phyloP scores from a whole-genome alignment of 73 alveolate species.

The Durusdinium trenchii region DNA sequence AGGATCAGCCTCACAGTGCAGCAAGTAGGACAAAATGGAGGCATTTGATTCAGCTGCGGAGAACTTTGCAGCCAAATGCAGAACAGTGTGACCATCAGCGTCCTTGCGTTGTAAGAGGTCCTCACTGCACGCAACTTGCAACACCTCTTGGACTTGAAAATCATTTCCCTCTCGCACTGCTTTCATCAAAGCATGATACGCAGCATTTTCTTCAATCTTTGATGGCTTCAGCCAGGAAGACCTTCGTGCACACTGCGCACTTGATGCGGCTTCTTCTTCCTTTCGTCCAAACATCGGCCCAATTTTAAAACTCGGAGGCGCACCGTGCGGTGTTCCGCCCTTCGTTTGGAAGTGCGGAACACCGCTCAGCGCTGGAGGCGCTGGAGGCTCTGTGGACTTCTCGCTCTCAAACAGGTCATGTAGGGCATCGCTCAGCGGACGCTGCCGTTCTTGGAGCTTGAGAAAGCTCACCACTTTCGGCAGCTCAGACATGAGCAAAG shows the following conservation, averaged over 20 bases:
- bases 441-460: neutral
- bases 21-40: constrained; percentile 64
- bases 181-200: constrained; percentile 20
- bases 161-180: constrained; percentile 41
- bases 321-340: neutral
- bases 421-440: neutral
- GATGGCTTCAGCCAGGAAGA: neutral
- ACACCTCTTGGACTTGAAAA: constrained; percentile 70
- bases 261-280: neutral
- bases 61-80: constrained; percentile 32
- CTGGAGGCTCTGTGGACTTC: neutral
- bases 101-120: constrained; percentile 19
- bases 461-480: constrained; percentile 44
- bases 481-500: no score
- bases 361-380: neutral
- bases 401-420: neutral
- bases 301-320: neutral
- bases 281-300: constrained; percentile 15
- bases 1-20: constrained; percentile 37
- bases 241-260: neutral
- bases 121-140: neutral
- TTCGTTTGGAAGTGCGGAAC: no score
- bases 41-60: neutral
- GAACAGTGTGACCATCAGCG: constrained; percentile 53
- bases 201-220: neutral